These are phyloP conservation scores for Fusarium tuaranense DNA, from an alignment of 2,329 filamentous ascomycete genomes.

Conservation along the genomic window DNA sequence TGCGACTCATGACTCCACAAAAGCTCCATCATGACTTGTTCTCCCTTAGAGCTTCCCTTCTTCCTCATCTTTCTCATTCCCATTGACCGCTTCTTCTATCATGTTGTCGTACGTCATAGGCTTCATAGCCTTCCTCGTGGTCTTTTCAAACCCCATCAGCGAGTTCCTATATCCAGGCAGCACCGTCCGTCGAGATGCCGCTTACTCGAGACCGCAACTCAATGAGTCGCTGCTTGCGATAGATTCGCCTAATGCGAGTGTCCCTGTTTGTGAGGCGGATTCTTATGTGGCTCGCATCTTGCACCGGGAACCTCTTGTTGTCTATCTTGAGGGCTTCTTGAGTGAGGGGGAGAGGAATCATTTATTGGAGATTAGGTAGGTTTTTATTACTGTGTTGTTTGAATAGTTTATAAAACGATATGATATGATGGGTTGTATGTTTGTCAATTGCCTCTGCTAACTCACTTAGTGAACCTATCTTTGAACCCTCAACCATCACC, in stretches of 20 bases:
- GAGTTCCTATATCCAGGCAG: slow-evolving; percentile 50
- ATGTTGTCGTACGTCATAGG: slow-evolving; percentile 62
- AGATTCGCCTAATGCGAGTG: slow-evolving; percentile 53
- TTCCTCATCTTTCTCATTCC: neutral
- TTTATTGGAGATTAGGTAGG: slow-evolving; percentile 64
- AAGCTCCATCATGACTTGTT: slow-evolving; percentile 23
- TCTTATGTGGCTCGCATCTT: slow-evolving; percentile 61
- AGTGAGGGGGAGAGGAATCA: slow-evolving; percentile 57
- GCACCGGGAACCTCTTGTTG: slow-evolving; percentile 62
- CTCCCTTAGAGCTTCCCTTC: neutral
- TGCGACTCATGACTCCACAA: slow-evolving; percentile 4
- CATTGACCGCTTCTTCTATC: neutral
- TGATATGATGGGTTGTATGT: neutral
- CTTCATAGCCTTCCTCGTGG: slow-evolving; percentile 55
- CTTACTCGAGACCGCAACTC: slow-evolving; percentile 57
- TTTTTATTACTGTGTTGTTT: neutral
- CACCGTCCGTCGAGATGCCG: slow-evolving; percentile 23
- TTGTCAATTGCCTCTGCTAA: slow-evolving; percentile 7
- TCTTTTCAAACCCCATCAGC: slow-evolving; percentile 59
- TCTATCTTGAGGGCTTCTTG: slow-evolving; percentile 67
- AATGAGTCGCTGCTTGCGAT: slow-evolving; percentile 65
- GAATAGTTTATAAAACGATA: neutral
- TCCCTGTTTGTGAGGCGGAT: slow-evolving; percentile 53
- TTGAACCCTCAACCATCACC: slow-evolving; percentile 63
- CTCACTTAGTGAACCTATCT: slow-evolving; percentile 56